A percentile compares a stretch with the other conserved stretches of the same genome.
These are phyloP conservation scores for Tricholoma hemisulphureum DNA, from an alignment of 768 basidiomycete genomes.

Conservation along the genomic window DNA sequence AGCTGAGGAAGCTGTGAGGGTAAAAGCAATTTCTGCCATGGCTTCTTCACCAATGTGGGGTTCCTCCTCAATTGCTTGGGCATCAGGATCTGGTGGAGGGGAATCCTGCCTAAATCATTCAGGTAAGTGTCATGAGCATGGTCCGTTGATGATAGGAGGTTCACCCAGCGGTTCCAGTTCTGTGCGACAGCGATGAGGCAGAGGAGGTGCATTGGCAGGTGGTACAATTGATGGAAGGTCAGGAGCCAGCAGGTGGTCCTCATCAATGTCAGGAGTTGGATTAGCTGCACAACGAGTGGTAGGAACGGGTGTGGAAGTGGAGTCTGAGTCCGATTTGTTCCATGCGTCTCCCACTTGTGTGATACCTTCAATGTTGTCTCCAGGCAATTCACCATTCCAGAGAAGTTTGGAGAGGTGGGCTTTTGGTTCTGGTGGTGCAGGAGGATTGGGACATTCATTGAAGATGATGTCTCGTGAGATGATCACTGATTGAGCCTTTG, in stretches of 20 bases:
- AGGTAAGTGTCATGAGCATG: background rate
- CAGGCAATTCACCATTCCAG: background rate
- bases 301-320: background rate
- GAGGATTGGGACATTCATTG: too few relatives aligned
- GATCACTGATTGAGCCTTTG: background rate
- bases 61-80: background rate
- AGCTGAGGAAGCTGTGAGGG: background rate
- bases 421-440: too few relatives aligned
- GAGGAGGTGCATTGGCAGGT: background rate
- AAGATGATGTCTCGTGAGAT: too few relatives aligned
- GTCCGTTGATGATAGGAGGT: background rate
- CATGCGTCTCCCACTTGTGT: background rate
- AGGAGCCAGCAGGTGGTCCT: background rate
- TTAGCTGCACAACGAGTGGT: background rate
- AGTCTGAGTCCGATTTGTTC: background rate
- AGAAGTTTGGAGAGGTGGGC: too few relatives aligned
- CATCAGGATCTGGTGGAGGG: background rate
- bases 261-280: background rate
- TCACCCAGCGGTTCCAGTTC: background rate
- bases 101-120: background rate
- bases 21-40: background rate
- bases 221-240: background rate
- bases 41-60: background rate
- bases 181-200: background rate
- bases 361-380: too few relatives aligned